Base-by-base conservation (phyloP, 2,329 filamentous ascomycete species). In the Cyphellophora attinorum region DNA sequence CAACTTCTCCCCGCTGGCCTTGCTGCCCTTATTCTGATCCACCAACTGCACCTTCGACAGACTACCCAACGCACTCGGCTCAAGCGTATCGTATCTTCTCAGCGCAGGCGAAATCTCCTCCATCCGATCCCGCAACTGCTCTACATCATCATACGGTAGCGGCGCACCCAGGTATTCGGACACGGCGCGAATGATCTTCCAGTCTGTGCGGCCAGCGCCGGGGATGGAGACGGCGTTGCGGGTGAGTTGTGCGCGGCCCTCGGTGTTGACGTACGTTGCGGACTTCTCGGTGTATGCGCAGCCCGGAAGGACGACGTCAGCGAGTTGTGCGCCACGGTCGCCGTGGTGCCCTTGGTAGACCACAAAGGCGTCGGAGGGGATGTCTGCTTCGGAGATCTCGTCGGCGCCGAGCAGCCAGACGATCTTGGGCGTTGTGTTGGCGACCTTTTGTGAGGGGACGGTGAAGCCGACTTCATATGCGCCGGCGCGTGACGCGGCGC, bases 281-380 rank as follows among this genome's bases (percentile, higher is more conserved):
- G 81, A 77, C 71, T 96, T 98, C 68, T 98, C 91, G 15, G 89
- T 96, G 67, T 95, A 98, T 10, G 91, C 86, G 33, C 86, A 86
- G 48, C 86, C 89, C 17, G 91, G 91, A 13, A 98, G 82, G 48
- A 98, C 75, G 38, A 98, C 76, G 53, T 98, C 89, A 31, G 91
- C 91, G 42, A 95, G 76, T 62, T 93, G 81, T 36, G 91, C 91
- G 46, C 89, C 91, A 34, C 76, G 76, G 65, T 98, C 91, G 62
- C 91, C 91, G 61, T 98, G 91, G 62, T 98, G 91, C 46, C 91
- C 91, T 64, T 98, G 91, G 70, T 98, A 98, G 52, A 98, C 76
- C 43, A 98, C 80, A 57, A 96, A 98, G 10, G 91, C 88, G 48
- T 91, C 83, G 70, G 91, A 93, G 52, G 91, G 91, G 38, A 98